Percentiles rank a stretch among this genome's conserved stretches.
Evolutionary conservation across 83 land plant genomes (phyloP).

Genomic region (Thuja plicata): DNA sequence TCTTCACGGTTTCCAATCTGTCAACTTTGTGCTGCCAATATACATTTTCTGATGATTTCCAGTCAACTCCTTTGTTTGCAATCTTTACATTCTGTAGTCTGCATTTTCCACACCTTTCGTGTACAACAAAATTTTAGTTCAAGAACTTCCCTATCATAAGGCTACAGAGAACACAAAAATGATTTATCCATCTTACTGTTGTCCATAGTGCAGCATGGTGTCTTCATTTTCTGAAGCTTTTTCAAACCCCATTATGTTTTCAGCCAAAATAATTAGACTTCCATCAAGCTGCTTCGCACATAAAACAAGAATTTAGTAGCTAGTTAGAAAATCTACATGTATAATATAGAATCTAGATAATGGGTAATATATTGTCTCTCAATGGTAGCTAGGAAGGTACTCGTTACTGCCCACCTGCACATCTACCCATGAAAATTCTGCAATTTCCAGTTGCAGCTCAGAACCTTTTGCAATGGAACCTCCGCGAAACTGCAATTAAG

Average conservation of each 20-base stretch:
- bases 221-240: conserved; percentile 39
- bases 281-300: conserved; percentile 76
- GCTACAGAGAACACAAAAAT: not conserved
- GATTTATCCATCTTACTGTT: conserved; percentile 37
- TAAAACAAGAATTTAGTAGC: not conserved
- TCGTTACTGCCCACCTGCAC: conserved; percentile 57
- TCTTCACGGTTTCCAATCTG: conserved; percentile 58
- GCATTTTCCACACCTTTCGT: conserved; percentile 78
- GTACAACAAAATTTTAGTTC: not conserved
- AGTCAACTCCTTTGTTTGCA: conserved; percentile 76
- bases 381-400: not conserved
- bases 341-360: too few relatives aligned
- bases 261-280: conserved; percentile 77
- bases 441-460: conserved; percentile 89
- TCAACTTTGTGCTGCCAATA: conserved; percentile 90
- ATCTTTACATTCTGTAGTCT: conserved; percentile 67
- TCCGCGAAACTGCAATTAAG: conserved; percentile 62
- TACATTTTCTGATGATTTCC: conserved; percentile 61
- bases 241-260: conserved; percentile 77
- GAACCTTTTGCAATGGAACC: conserved; percentile 86
- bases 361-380: not conserved
- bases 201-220: conserved; percentile 65
- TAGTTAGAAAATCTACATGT: not conserved
- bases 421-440: conserved; percentile 86
- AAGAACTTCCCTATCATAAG: not conserved